phyloP scores from a whole-genome alignment of 2,329 filamentous ascomycete genomes.

The Xylariaceae sp. region DNA sequence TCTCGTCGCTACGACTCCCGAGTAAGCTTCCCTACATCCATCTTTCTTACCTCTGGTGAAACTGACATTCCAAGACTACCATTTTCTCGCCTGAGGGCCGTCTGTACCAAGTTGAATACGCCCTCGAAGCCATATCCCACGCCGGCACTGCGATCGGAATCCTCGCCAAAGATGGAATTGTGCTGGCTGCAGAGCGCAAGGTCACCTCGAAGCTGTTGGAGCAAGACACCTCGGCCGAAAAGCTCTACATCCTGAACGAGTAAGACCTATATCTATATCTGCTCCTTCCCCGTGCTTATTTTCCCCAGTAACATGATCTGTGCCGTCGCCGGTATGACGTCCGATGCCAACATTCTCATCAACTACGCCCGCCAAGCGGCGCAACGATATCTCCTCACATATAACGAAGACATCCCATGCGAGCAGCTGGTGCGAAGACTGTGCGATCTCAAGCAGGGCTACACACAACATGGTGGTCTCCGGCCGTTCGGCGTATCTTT shows the following conservation, averaged over 20 bases:
- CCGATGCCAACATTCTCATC: constrained; percentile 99
- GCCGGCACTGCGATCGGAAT: constrained; percentile 96
- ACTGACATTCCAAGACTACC: constrained; percentile 72
- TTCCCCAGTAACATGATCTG: constrained; percentile 93
- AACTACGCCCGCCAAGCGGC: constrained; percentile 98
- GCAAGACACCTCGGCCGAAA: constrained; percentile 99
- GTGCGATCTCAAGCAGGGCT: constrained; percentile 98
- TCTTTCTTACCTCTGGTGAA: constrained; percentile 16
- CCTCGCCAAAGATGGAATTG: constrained; percentile 95
- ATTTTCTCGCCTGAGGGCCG: constrained; percentile 99
- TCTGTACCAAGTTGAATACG: constrained; percentile 99
- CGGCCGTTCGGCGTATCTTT: constrained; percentile 98
- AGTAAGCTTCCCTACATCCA: constrained; percentile 52
- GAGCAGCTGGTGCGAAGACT: constrained; percentile 95
- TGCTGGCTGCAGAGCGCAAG: constrained; percentile 95
- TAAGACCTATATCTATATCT: constrained; percentile 33
- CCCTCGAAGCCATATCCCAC: constrained; percentile 96
- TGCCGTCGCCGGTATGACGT: constrained; percentile 97
- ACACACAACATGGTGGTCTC: constrained; percentile 97
- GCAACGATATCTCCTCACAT: constrained; percentile 95
- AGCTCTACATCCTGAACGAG: constrained; percentile 99
- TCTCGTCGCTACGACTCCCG: constrained; percentile 96
- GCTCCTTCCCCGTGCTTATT: constrained; percentile 4
- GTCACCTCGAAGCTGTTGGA: constrained; percentile 98
- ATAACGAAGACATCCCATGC: constrained; percentile 99